Conservation (phyloP, 805 yeast species). For the Citeromyces matritensis region DNA sequence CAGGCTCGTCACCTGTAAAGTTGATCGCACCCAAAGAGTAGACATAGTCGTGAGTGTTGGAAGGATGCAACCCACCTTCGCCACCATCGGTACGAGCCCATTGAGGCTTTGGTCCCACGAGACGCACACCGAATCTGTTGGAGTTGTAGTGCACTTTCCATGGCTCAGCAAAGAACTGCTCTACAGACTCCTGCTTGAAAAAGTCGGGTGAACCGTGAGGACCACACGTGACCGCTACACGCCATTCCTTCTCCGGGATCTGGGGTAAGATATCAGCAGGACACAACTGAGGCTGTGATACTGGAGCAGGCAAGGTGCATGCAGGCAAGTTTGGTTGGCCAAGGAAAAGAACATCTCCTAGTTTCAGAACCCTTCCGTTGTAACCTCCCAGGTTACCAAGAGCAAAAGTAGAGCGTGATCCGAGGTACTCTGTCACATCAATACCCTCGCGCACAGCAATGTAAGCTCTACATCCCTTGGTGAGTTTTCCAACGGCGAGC, state of each 20-base stretch:
- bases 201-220: slow-evolving; percentile 98
- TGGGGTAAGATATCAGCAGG: slow-evolving; percentile 44
- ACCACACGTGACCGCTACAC: slow-evolving; percentile 88
- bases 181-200: slow-evolving; percentile 61
- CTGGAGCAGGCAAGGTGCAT: slow-evolving; percentile 61
- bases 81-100: slow-evolving; percentile 98
- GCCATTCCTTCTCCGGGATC: slow-evolving; percentile 47
- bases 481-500: slow-evolving; percentile 67
- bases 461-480: slow-evolving; percentile 79
- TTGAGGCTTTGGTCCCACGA: slow-evolving; percentile 88
- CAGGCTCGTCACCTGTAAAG: slow-evolving; percentile 98
- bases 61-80: slow-evolving; percentile 95
- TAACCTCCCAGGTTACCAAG: slow-evolving; percentile 87
- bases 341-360: slow-evolving; percentile 83
- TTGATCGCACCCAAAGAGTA: slow-evolving; percentile 94
- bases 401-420: slow-evolving; percentile 94
- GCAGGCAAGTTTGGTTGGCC: slow-evolving; percentile 63
- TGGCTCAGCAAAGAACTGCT: slow-evolving; percentile 55
- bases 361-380: slow-evolving; percentile 82
- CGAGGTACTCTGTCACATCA: slow-evolving; percentile 87
- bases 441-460: slow-evolving; percentile 86
- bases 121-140: slow-evolving; percentile 89
- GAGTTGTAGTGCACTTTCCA: slow-evolving; percentile 98
- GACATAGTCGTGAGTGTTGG: slow-evolving; percentile 96
- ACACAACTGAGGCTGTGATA: slow-evolving; percentile 41